Percentiles rank a stretch among this genome's conserved stretches.
These are phyloP conservation scores for Crithidia fasciculata DNA, from an alignment of 208 protist species.

Conservation along the genomic window DNA sequence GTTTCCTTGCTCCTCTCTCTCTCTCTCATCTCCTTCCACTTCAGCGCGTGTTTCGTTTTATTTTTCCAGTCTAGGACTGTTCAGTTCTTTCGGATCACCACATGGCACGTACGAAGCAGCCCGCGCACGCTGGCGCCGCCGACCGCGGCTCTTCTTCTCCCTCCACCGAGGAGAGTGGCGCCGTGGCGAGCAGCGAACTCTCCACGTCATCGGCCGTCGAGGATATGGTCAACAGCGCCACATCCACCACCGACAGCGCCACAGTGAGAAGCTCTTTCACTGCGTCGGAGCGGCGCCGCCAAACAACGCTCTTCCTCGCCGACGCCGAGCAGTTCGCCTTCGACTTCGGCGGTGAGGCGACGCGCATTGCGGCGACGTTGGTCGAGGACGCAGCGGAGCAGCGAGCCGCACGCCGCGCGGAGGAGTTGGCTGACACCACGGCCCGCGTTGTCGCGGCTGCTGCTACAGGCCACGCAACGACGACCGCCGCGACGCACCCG, in stretches of 20 bases:
- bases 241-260: too few relatives aligned
- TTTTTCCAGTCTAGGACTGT: not conserved
- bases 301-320: slow-evolving; percentile 64
- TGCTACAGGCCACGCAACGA: not conserved
- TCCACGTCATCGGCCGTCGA: not conserved
- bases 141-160: slow-evolving; percentile 2
- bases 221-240: too few relatives aligned
- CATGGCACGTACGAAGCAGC: not conserved
- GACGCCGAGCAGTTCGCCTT: slow-evolving; percentile 83
- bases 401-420: slow-evolving; percentile 12
- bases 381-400: slow-evolving; percentile 20
- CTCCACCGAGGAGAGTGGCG: not conserved
- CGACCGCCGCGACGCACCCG: not conserved
- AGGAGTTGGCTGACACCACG: slow-evolving; percentile 30
- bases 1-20: slow-evolving; percentile 3
- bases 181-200: not conserved
- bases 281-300: slow-evolving; percentile 31
- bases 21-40: not conserved
- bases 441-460: slow-evolving; percentile 18
- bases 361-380: slow-evolving; percentile 14
- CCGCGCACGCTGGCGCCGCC: not conserved
- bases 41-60: not conserved
- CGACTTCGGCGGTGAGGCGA: slow-evolving; percentile 67
- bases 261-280: not conserved
- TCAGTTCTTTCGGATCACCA: too few relatives aligned